Evolutionary conservation across 805 yeast genomes (phyloP).

Genomic region (Barnettozyma sp.): DNA sequence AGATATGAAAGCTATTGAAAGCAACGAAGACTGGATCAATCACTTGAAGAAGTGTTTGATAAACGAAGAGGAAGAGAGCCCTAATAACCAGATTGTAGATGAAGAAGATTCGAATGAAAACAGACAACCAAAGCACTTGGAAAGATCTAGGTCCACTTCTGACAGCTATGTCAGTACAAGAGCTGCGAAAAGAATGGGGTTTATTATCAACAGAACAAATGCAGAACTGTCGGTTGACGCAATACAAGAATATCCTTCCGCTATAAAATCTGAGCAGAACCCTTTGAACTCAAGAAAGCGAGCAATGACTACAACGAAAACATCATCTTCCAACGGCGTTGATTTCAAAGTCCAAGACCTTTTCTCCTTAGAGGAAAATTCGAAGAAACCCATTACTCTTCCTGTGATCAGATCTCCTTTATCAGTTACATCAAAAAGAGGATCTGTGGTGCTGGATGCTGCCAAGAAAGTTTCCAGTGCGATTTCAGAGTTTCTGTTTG

Average conservation of each 20-base stretch:
- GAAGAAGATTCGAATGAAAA: neutral
- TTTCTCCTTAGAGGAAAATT: neutral
- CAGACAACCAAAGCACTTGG: slow-evolving; percentile 11
- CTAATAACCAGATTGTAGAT: slow-evolving; percentile 1
- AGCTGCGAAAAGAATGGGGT: slow-evolving; percentile 72
- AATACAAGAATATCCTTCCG: slow-evolving; percentile 24
- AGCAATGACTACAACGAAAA: slow-evolving; percentile 15
- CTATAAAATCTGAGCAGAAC: neutral
- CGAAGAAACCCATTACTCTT: slow-evolving; percentile 52
- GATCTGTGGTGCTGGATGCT: slow-evolving; percentile 32
- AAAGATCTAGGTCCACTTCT: slow-evolving; percentile 31
- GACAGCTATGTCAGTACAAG: slow-evolving; percentile 46
- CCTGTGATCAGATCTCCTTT: slow-evolving; percentile 37
- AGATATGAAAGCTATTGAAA: slow-evolving; percentile 28
- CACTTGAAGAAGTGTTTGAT: slow-evolving; percentile 14
- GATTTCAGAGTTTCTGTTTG: slow-evolving; percentile 57
- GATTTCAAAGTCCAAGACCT: slow-evolving; percentile 43
- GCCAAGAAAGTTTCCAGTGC: slow-evolving; percentile 59
- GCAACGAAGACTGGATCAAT: slow-evolving; percentile 37
- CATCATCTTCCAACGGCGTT: slow-evolving; percentile 30
- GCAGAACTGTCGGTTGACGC: slow-evolving; percentile 21
- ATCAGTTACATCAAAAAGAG: slow-evolving; percentile 2
- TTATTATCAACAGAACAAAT: slow-evolving; percentile 41
- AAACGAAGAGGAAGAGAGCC: slow-evolving; percentile 4
- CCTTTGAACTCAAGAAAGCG: slow-evolving; percentile 18